These are phyloP conservation scores for Nemophila menziesii DNA, from an alignment of 257 asterid species.

Conservation along the genomic window DNA sequence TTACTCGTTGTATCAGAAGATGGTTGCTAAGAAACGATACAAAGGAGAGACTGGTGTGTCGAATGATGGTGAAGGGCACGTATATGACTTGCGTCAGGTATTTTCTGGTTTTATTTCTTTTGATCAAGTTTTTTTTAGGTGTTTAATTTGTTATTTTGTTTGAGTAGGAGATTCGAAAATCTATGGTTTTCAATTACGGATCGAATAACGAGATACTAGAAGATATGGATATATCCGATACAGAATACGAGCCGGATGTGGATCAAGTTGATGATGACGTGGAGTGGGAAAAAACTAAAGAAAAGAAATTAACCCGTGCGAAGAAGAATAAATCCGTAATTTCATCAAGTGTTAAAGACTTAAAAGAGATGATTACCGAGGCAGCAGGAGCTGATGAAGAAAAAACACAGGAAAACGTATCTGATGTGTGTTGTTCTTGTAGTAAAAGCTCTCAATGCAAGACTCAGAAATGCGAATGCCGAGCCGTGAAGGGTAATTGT, in stretches of 20 bases:
- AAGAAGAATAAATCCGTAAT: too few species aligned
- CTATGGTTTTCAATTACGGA: constrained; percentile 27
- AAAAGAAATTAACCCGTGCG: too few species aligned
- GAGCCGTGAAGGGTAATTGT: constrained; percentile 47
- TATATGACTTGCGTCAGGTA: constrained; percentile 74
- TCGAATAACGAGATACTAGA: constrained; percentile 28
- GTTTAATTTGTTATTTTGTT: not conserved
- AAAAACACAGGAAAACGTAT: constrained; percentile 10
- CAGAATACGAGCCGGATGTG: constrained; percentile 23
- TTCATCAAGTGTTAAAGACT: too few species aligned
- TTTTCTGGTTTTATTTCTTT: too few species aligned
- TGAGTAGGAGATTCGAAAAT: constrained; percentile 49
- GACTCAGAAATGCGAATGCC: constrained; percentile 71
- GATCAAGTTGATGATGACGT: constrained; percentile 23
- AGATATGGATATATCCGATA: constrained; percentile 83
- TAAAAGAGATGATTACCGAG: too few species aligned
- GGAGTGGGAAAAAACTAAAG: constrained; percentile 15
- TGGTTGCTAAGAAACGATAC: constrained; percentile 39
- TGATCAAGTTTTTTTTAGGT: too few species aligned
- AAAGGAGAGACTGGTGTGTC: constrained; percentile 19
- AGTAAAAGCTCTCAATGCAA: constrained; percentile 59
- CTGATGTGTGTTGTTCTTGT: constrained; percentile 59
- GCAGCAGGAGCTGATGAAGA: constrained; percentile 16
- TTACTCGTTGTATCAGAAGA: constrained; percentile 23
- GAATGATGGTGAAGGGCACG: constrained; percentile 36